phyloP scores from a whole-genome alignment of 371 early-diverging fungal species.

The Scutellospora calospora region DNA sequence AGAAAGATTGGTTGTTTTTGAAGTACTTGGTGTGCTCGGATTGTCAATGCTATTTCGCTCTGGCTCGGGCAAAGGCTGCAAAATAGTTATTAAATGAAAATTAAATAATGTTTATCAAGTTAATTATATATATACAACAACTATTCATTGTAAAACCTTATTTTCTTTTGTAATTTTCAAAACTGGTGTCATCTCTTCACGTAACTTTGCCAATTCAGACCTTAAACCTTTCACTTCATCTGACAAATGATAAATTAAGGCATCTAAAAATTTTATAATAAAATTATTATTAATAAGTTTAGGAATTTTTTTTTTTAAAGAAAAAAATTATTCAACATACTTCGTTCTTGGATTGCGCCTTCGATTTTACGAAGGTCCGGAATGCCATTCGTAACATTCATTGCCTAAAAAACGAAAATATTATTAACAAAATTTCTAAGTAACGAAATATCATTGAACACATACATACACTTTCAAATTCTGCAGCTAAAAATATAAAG shows the following conservation, averaged over 20 bases:
- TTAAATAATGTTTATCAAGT: background rate
- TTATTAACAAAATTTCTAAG: background rate
- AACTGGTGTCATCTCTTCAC: slow-evolving; percentile 64
- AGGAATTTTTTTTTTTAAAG: background rate
- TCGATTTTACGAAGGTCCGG: slow-evolving; percentile 65
- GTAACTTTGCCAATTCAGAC: slow-evolving; percentile 60
- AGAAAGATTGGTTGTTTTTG: slow-evolving; percentile 44
- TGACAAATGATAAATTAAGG: slow-evolving; percentile 58
- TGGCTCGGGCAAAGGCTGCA: slow-evolving; percentile 54
- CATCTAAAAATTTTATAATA: slow-evolving; percentile 52
- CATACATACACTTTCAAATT: slow-evolving; percentile 68
- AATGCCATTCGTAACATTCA: slow-evolving; percentile 42
- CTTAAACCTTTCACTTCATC: slow-evolving; percentile 62
- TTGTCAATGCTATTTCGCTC: slow-evolving; percentile 31
- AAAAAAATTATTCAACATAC: background rate
- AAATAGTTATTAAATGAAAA: background rate
- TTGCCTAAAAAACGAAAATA: slow-evolving; percentile 22
- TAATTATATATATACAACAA: too few species aligned
- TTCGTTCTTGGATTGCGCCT: slow-evolving; percentile 64
- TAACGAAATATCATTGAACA: background rate
- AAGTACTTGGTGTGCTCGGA: slow-evolving; percentile 42
- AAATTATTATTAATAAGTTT: background rate
- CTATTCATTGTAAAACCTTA: slow-evolving; percentile 54
- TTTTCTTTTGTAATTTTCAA: slow-evolving; percentile 65
- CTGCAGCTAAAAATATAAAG: slow-evolving; percentile 55